These are phyloP conservation scores for Myxozyma nipponensis DNA, from an alignment of 805 yeast species.

Conservation along the genomic window DNA sequence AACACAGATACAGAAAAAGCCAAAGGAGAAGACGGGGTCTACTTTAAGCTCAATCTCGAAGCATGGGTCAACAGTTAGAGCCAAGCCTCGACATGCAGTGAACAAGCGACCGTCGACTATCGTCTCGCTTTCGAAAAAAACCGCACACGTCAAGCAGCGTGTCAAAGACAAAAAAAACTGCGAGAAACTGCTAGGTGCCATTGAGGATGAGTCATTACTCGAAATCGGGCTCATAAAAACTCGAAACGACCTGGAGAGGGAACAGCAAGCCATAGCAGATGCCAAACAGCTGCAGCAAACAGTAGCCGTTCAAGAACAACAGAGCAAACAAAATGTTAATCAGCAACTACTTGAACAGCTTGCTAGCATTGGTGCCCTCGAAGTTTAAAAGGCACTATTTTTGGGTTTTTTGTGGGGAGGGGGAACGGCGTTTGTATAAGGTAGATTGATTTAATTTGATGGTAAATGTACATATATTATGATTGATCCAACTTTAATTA, in stretches of 20 bases:
- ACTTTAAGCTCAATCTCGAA: no score
- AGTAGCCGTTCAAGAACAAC: neutral
- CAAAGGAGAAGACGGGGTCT: no score
- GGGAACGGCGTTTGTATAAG: neutral
- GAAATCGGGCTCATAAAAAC: neutral
- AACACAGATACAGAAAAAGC: conserved; percentile 1
- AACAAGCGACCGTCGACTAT: no score
- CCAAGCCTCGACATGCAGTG: neutral
- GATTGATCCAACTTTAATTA: no score
- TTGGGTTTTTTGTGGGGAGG: neutral
- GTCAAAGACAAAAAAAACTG: neutral
- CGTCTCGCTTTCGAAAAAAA: neutral
- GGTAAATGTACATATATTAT: no score
- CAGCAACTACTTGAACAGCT: conserved; percentile 10
- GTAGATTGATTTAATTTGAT: no score
- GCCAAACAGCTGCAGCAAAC: neutral
- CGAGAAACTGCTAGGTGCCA: neutral
- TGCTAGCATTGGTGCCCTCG: conserved; percentile 12
- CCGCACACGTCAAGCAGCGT: neutral
- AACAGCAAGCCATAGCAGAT: neutral
- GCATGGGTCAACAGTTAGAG: neutral
- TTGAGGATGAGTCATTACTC: conserved; percentile 1
- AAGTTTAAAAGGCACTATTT: neutral
- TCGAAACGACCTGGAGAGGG: neutral
- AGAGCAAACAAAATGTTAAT: conserved; percentile 1